A percentile compares a stretch with the other conserved stretches of the same genome.
phyloP scores from a whole-genome alignment of 2,329 filamentous ascomycete genomes.

The Rhynchosporium secalis region DNA sequence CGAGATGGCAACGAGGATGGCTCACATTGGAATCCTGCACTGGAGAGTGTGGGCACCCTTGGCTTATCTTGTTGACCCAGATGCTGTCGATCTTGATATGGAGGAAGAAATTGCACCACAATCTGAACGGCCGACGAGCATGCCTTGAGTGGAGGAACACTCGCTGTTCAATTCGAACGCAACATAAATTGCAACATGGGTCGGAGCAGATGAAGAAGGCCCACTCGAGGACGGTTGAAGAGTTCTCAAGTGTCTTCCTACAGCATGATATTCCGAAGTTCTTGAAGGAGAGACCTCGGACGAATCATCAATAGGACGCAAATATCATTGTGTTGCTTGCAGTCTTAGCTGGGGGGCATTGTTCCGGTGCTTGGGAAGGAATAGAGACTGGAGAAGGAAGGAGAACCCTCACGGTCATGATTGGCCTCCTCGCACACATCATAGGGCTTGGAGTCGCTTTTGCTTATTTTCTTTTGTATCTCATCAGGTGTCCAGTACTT shows the following conservation, averaged over 20 bases:
- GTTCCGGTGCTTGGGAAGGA: background rate
- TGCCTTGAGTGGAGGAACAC: constrained; percentile 19
- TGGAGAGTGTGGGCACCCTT: constrained; percentile 86
- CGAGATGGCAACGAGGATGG: constrained; percentile 74
- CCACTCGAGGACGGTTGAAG: constrained; percentile 12
- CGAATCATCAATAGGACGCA: background rate
- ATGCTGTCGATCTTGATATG: constrained; percentile 35
- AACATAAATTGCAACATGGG: background rate
- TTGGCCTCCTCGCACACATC: background rate
- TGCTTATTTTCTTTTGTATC: background rate
- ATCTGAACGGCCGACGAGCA: constrained; percentile 22
- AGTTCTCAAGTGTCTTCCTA: background rate
- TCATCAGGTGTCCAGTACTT: background rate
- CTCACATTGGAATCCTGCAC: constrained; percentile 82
- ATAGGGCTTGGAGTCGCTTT: background rate
- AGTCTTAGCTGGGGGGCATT: background rate
- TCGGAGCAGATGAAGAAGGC: background rate
- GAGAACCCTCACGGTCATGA: background rate
- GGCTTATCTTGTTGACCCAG: constrained; percentile 55
- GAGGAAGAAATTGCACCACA: constrained; percentile 29
- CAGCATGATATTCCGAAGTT: background rate
- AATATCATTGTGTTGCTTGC: background rate
- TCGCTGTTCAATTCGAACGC: background rate
- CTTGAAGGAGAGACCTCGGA: background rate
- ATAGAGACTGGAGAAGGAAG: background rate